phyloP scores from a whole-genome alignment of 352 stramenopile genomes.

The Elongisporangium senticosum region DNA sequence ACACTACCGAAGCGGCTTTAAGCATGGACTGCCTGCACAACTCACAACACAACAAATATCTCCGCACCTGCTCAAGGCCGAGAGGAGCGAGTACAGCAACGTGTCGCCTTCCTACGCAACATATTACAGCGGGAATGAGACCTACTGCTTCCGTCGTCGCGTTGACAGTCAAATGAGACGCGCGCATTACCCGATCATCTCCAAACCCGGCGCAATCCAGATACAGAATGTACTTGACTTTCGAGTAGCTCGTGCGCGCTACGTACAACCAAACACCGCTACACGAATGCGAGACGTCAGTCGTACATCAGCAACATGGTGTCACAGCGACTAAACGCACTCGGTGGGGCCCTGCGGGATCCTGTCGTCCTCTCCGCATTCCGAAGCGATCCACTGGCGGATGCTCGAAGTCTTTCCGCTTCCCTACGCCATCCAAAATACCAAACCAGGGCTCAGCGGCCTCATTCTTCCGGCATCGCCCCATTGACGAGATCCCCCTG shows the following conservation, averaged over 20 bases:
- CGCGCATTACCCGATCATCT: constrained; percentile 13
- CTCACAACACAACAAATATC: not conserved
- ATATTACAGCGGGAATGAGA: not conserved
- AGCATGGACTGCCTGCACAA: not conserved
- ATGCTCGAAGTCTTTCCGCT: constrained; percentile 50
- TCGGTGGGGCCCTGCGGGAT: constrained; percentile 17
- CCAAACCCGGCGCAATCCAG: constrained; percentile 54
- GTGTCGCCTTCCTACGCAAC: constrained; percentile 26
- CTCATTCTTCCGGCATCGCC: not conserved
- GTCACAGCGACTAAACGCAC: constrained; percentile 2
- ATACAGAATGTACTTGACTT: constrained; percentile 68
- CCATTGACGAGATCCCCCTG: not conserved
- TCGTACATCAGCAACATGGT: not conserved
- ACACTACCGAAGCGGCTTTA: constrained; percentile 21
- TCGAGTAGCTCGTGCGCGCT: constrained; percentile 51
- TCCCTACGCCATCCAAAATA: constrained; percentile 10
- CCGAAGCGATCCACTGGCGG: constrained; percentile 27
- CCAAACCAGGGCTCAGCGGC: not conserved
- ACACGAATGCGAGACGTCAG: not conserved
- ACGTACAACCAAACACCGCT: constrained; percentile 68
- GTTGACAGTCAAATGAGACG: not conserved
- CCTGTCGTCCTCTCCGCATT: constrained; percentile 12
- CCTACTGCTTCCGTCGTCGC: not conserved
- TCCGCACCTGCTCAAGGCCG: constrained; percentile 49
- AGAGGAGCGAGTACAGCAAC: constrained; percentile 63